phyloP scores from a whole-genome alignment of 768 basidiomycete genomes.

The Rhodotorula taiwanensis region DNA sequence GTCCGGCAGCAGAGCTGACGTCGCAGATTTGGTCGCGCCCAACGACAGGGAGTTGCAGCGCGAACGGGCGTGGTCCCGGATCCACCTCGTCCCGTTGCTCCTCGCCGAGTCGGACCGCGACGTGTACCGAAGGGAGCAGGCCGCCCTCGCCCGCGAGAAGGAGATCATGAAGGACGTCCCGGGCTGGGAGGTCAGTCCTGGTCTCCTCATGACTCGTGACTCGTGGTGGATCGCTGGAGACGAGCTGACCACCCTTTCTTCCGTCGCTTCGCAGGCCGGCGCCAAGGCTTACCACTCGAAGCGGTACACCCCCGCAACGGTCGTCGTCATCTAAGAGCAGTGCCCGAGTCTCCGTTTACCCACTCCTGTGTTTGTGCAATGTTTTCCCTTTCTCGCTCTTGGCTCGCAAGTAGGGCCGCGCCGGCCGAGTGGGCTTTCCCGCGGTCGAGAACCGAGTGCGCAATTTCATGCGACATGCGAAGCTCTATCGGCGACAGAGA shows the following conservation, averaged over 20 bases:
- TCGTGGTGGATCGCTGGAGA: background rate
- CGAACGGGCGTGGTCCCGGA: constrained; percentile 90
- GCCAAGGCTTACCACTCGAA: constrained; percentile 79
- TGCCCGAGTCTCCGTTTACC: background rate
- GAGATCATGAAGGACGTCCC: constrained; percentile 92
- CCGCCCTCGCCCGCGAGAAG: constrained; percentile 68
- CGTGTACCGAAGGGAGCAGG: constrained; percentile 68
- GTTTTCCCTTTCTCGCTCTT: background rate
- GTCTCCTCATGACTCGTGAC: background rate
- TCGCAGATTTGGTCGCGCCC: no score
- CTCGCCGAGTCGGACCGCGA: constrained; percentile 92
- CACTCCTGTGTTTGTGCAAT: background rate
- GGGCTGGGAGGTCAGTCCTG: constrained; percentile 76
- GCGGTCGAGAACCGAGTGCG: background rate
- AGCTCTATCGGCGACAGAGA: no score
- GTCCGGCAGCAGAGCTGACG: no score
- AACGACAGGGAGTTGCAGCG: constrained; percentile 75
- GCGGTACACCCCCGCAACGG: constrained; percentile 58
- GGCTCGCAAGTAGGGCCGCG: no score
- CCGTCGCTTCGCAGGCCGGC: constrained; percentile 57
- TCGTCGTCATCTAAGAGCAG: constrained; percentile 55
- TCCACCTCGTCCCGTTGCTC: constrained; percentile 84
- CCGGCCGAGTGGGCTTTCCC: no score
- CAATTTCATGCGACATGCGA: no score
- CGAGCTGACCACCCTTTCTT: no score